Conservation (phyloP, 2,329 filamentous ascomycete genomes). For the Apiospora arundinis region DNA sequence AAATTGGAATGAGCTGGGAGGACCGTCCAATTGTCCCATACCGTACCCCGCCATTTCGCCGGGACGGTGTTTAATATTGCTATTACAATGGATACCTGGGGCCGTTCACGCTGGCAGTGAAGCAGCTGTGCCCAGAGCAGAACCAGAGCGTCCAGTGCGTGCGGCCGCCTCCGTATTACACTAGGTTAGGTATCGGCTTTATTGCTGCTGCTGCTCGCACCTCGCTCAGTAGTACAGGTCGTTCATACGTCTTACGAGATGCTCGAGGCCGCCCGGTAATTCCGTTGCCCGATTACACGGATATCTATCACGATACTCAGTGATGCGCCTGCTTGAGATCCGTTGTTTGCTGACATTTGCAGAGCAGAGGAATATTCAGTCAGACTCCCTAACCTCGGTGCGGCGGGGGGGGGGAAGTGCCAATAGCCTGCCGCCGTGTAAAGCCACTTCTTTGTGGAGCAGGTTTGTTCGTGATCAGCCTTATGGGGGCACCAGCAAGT, state of each 20-base stretch:
- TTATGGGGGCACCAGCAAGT: not conserved
- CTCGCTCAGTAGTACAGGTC: not conserved
- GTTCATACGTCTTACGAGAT: conserved; percentile 3
- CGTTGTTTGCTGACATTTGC: not conserved
- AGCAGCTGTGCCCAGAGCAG: not conserved
- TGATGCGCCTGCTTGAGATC: not conserved
- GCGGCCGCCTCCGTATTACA: not conserved
- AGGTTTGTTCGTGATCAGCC: conserved; percentile 7
- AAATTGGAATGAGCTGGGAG: not conserved
- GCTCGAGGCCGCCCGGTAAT: not conserved
- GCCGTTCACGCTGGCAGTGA: not conserved
- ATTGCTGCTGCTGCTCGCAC: not conserved
- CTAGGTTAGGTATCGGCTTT: not conserved
- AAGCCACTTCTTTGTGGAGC: conserved; percentile 3
- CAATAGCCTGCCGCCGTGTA: not conserved
- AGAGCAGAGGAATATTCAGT: not conserved
- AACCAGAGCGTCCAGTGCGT: not conserved
- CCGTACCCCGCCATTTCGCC: not conserved
- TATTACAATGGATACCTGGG: not conserved
- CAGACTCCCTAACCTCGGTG: not conserved
- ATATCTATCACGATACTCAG: not conserved
- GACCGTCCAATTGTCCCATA: not conserved
- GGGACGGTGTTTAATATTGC: not conserved
- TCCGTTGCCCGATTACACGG: not conserved
- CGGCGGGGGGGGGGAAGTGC: not conserved